These are phyloP conservation scores for Cardiospermum halicacabum DNA, from an alignment of 345 rosid species.

Conservation along the genomic window DNA sequence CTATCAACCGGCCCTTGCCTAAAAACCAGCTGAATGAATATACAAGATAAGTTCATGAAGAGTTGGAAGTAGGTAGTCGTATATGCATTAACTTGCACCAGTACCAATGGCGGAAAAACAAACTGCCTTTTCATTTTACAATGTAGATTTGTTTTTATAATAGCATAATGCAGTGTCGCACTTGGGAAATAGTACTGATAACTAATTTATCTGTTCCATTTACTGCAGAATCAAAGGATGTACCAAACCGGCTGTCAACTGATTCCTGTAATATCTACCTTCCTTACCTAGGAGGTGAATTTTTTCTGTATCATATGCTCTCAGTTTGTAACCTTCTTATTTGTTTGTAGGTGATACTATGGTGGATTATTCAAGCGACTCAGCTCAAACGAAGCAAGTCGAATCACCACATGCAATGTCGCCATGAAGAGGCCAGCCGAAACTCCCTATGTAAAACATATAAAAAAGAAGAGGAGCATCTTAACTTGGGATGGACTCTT, in stretches of 20 bases:
- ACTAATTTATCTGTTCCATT: conserved; percentile 6
- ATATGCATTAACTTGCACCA: not conserved
- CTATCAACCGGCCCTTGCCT: not conserved
- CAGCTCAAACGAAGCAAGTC: conserved; percentile 19
- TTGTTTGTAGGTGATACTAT: conserved; percentile 55
- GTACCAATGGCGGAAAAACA: not conserved
- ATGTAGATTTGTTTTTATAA: not conserved
- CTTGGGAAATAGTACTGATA: not conserved
- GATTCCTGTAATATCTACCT: conserved; percentile 41
- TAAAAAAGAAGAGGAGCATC: not conserved
- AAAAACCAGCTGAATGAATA: too few relatives aligned
- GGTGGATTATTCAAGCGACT: conserved; percentile 37
- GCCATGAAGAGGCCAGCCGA: conserved; percentile 6
- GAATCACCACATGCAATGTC: conserved; percentile 23
- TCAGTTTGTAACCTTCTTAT: conserved; percentile 7
- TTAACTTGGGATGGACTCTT: conserved; percentile 21
- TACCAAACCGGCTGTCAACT: conserved; percentile 33
- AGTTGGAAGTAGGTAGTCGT: too few relatives aligned
- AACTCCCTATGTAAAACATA: conserved; percentile 13
- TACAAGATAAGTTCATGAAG: too few relatives aligned
- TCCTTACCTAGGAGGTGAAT: not conserved
- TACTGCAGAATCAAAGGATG: conserved; percentile 35
- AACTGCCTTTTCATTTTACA: not conserved
- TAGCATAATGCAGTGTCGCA: not conserved
- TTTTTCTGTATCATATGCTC: not conserved